These are phyloP conservation scores for Penicillium sp. DNA, from an alignment of 2,329 filamentous ascomycete species.

Conservation along the genomic window DNA sequence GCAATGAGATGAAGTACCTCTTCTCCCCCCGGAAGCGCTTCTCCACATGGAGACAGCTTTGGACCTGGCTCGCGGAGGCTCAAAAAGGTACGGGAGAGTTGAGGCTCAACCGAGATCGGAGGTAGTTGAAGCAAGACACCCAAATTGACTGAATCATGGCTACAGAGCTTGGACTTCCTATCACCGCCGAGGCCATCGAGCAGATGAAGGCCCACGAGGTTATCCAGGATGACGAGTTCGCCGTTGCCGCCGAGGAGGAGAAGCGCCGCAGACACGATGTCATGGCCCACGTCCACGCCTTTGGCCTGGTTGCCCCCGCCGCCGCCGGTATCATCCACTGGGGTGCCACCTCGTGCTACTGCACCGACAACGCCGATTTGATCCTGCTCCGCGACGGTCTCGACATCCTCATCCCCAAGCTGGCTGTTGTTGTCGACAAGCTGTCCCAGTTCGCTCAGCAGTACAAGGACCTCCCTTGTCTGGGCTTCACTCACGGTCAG, in stretches of 20 bases:
- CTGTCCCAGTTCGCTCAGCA: slow-evolving; percentile 69
- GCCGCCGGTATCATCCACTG: slow-evolving; percentile 83
- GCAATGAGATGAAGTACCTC: slow-evolving; percentile 70
- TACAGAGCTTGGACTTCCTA: slow-evolving; percentile 69
- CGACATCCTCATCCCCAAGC: slow-evolving; percentile 72
- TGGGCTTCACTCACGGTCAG: slow-evolving; percentile 72
- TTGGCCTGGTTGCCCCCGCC: slow-evolving; percentile 69
- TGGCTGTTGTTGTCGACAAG: slow-evolving; percentile 76
- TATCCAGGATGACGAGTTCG: slow-evolving; percentile 77
- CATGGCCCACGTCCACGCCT: slow-evolving; percentile 70
- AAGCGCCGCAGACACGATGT: slow-evolving; percentile 67
- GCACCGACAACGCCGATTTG: slow-evolving; percentile 73
- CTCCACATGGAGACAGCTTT: slow-evolving; percentile 80
- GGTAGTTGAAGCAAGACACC: slow-evolving; percentile 10
- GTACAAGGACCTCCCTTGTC: slow-evolving; percentile 69
- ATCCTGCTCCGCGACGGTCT: slow-evolving; percentile 75
- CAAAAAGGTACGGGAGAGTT: slow-evolving; percentile 55
- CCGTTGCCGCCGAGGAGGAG: slow-evolving; percentile 73
- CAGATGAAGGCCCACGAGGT: slow-evolving; percentile 72
- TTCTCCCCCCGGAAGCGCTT: slow-evolving; percentile 75
- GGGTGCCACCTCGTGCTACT: slow-evolving; percentile 60
- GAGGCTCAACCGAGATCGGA: slow-evolving; percentile 17
- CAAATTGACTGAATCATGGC: slow-evolving; percentile 26
- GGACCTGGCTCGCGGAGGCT: slow-evolving; percentile 78
- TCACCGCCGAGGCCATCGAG: slow-evolving; percentile 71